Percentiles rank a stretch among this genome's conserved stretches.
These are phyloP conservation scores for Willaertia magna DNA, from an alignment of 208 protist species.

Conservation along the genomic window DNA sequence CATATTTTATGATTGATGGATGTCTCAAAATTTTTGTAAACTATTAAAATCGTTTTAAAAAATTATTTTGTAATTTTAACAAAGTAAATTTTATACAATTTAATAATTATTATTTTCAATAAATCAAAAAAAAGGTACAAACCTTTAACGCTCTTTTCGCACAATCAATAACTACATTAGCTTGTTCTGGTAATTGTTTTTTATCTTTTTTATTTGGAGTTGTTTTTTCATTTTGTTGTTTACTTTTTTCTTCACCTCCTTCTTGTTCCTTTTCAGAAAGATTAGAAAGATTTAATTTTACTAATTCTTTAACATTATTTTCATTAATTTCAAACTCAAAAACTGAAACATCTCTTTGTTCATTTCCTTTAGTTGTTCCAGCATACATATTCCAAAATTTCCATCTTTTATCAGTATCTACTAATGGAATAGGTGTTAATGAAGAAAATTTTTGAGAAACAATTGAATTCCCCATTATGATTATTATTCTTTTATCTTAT, in stretches of 20 bases:
- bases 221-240: no score
- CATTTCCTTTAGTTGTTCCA: background rate
- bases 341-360: background rate
- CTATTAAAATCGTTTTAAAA: background rate
- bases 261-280: no score
- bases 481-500: background rate
- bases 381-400: conserved; percentile 6
- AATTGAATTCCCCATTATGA: background rate
- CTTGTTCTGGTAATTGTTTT: background rate
- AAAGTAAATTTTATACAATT: no score
- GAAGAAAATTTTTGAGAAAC: background rate
- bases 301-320: background rate
- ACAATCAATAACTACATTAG: background rate
- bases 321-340: background rate
- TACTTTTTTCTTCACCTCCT: no score
- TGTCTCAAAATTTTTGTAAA: background rate
- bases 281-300: no score
- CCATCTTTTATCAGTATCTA: background rate
- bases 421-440: background rate
- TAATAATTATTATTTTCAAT: no score
- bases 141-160: background rate
- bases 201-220: background rate
- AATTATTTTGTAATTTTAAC: background rate
- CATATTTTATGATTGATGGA: background rate
- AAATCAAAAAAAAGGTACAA: no score